Evolutionary conservation across 495 filamentous ascomycete species (phyloP).

Genomic region (Echria macrotheca): DNA sequence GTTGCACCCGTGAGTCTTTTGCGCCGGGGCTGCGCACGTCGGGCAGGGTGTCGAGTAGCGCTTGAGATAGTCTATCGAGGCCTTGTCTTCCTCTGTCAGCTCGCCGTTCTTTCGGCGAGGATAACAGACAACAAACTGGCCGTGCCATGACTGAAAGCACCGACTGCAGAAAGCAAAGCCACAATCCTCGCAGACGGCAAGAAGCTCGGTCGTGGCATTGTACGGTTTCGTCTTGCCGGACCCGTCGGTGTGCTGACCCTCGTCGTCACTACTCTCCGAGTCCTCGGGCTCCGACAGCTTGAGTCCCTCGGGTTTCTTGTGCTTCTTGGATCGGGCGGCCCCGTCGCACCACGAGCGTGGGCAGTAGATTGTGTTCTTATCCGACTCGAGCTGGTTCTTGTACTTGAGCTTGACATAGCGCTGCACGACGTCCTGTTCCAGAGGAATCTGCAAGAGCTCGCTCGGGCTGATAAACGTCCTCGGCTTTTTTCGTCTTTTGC

Average conservation of each 20-base stretch:
- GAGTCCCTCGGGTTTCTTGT: constrained; percentile 60
- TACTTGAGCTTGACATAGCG: constrained; percentile 86
- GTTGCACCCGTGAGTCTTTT: constrained; percentile 94
- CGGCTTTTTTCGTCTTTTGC: constrained; percentile 36
- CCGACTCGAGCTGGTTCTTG: constrained; percentile 84
- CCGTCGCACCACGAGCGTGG: constrained; percentile 91
- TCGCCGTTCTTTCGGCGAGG: constrained; percentile 56
- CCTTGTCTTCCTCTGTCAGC: constrained; percentile 76
- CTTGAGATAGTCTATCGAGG: constrained; percentile 73
- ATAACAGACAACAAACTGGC: constrained; percentile 61
- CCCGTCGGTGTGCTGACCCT: constrained; percentile 39
- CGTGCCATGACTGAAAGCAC: constrained; percentile 74
- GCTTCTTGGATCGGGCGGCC: constrained; percentile 74
- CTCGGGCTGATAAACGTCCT: constrained; percentile 72
- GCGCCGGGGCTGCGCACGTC: constrained; percentile 76
- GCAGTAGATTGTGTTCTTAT: constrained; percentile 90
- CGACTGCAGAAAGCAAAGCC: constrained; percentile 80
- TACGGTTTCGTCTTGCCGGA: constrained; percentile 17
- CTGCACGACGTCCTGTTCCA: constrained; percentile 66
- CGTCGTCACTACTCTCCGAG: constrained; percentile 45
- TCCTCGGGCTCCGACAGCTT: constrained; percentile 43
- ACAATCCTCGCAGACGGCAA: constrained; percentile 86
- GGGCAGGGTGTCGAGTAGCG: constrained; percentile 82
- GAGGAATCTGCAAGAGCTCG: constrained; percentile 80
- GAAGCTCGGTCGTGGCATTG: constrained; percentile 30